phyloP scores from a whole-genome alignment of 352 stramenopile species.

The Phytophthora melonis region DNA sequence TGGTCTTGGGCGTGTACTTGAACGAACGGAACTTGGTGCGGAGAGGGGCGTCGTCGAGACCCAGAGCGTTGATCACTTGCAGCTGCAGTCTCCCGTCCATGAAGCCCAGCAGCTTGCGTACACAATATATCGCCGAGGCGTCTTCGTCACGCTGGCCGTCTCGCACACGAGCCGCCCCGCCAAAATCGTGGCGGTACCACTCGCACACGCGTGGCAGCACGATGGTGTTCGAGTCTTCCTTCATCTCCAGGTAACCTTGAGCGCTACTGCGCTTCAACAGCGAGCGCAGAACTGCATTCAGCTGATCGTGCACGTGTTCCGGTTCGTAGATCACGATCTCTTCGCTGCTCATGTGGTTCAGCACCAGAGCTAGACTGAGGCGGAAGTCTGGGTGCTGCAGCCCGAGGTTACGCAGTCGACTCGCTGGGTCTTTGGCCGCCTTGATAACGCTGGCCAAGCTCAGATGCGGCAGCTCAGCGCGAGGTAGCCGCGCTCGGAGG shows the following conservation, averaged over 20 bases:
- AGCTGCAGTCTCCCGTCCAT: constrained; percentile 56
- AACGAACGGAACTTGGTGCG: constrained; percentile 70
- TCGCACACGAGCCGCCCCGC: constrained; percentile 11
- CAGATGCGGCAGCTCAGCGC: constrained; percentile 58
- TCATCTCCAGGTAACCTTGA: constrained; percentile 41
- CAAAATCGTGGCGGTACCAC: constrained; percentile 80
- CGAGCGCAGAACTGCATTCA: constrained; percentile 67
- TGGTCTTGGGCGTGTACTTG: constrained; percentile 55
- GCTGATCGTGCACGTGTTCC: constrained; percentile 68
- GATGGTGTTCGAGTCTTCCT: constrained; percentile 44
- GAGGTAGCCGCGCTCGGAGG: constrained; percentile 63
- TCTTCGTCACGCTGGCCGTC: constrained; percentile 31
- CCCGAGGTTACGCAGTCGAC: constrained; percentile 44
- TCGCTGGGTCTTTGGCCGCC: constrained; percentile 17
- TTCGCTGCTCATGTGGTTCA: constrained; percentile 52
- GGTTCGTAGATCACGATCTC: constrained; percentile 39
- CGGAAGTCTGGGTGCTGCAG: constrained; percentile 83
- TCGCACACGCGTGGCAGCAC: constrained; percentile 76
- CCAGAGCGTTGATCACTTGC: constrained; percentile 50
- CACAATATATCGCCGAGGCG: constrained; percentile 59
- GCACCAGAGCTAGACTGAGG: constrained; percentile 71
- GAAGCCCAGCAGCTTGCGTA: constrained; percentile 82
- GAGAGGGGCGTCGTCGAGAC: constrained; percentile 56
- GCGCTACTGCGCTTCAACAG: constrained; percentile 31
- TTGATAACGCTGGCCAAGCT: constrained; percentile 35